phyloP scores from a whole-genome alignment of 768 basidiomycete genomes.

The Phlebiopsis gigantea region DNA sequence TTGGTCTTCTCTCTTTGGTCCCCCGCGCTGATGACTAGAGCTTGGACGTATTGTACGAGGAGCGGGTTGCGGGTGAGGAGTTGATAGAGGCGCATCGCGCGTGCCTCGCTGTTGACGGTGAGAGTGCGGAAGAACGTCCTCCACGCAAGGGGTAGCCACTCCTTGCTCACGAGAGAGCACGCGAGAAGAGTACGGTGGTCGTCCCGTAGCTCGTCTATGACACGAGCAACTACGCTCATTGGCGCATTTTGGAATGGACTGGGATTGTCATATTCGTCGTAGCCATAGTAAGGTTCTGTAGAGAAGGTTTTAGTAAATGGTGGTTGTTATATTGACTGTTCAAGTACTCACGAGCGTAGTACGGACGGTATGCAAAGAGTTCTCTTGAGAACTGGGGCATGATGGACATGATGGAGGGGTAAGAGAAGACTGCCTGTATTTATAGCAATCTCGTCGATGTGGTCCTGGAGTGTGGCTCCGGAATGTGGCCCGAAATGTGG shows the following conservation, averaged over 20 bases:
- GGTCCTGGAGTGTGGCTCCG: too few relatives aligned
- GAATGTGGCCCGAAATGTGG: too few relatives aligned
- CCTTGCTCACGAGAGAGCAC: not conserved
- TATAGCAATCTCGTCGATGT: too few relatives aligned
- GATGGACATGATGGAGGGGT: too few relatives aligned
- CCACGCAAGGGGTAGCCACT: not conserved
- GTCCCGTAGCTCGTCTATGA: not conserved
- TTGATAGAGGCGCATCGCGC: not conserved
- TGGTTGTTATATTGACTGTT: too few relatives aligned
- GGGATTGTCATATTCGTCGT: conserved; percentile 1
- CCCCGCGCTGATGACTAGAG: not conserved
- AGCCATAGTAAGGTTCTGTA: not conserved
- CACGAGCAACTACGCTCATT: not conserved
- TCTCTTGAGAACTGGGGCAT: too few relatives aligned
- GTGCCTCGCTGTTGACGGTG: not conserved
- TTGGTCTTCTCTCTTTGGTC: not conserved
- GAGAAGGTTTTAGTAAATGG: too few relatives aligned
- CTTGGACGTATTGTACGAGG: not conserved
- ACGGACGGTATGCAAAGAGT: too few relatives aligned
- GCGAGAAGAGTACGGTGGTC: not conserved
- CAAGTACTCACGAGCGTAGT: too few relatives aligned
- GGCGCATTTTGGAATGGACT: too few relatives aligned
- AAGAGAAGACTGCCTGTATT: too few relatives aligned
- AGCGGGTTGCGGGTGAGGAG: not conserved
- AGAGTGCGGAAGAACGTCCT: not conserved